Percentiles rank a stretch among this genome's conserved stretches.
phyloP scores from a whole-genome alignment of 2,329 filamentous ascomycete species.

The Tolypocladium pustulatum region DNA sequence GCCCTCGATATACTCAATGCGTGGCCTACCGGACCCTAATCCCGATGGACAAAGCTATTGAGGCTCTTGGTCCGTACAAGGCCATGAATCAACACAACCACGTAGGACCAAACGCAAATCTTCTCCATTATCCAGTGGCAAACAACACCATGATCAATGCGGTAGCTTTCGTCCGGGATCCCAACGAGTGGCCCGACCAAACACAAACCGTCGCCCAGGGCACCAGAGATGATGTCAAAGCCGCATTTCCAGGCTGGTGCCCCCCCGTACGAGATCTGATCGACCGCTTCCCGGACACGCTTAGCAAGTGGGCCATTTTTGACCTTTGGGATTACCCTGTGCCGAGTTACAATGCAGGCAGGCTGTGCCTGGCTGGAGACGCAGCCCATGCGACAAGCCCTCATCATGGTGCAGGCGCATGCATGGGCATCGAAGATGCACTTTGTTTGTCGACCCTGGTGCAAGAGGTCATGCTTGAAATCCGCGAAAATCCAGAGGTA shows the following conservation, averaged over 20 bases:
- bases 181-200: not conserved
- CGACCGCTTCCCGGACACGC: not conserved
- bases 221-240: not conserved
- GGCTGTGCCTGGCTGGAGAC: conserved; percentile 45
- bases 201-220: not conserved
- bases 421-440: conserved; percentile 27
- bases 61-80: conserved; percentile 30
- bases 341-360: conserved; percentile 28
- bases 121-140: not conserved
- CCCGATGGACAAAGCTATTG: conserved; percentile 40
- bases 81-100: conserved; percentile 12
- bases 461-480: not conserved
- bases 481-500: not conserved
- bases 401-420: conserved; percentile 47
- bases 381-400: conserved; percentile 54
- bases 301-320: conserved; percentile 32
- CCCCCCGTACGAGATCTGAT: not conserved
- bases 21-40: conserved; percentile 42
- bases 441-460: not conserved
- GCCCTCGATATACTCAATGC: conserved; percentile 37
- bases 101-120: not conserved
- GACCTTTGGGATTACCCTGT: conserved; percentile 33
- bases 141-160: not conserved
- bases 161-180: not conserved
- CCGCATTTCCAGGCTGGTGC: not conserved